Base-by-base conservation (phyloP, 1,139 yeast genomes). In the Wickerhamomyces sp. region DNA sequence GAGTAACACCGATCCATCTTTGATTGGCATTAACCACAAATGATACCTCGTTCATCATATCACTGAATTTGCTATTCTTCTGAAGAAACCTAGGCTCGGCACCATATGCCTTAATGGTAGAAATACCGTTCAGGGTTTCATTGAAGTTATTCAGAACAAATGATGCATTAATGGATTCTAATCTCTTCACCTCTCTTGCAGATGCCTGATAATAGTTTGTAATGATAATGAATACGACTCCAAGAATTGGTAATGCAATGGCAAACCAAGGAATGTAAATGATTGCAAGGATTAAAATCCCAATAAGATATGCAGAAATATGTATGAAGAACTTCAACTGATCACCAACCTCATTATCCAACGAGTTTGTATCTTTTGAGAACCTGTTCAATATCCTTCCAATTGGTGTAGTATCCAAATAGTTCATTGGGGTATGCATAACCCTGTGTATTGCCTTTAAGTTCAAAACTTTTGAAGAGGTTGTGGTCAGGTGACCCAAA, bases 181-280 rank as follows among this genome's bases (percentile, higher is more conserved):
- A 66, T 57, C 96, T 78, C 64, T 89, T 89, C 51, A 89, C 69
- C 62, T 89, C 96, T 62, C 95, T 76, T 11, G 91, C 82, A n/a
- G 90, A 79, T 45, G 80, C 83, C 59, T 87, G 88, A 59, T 84
- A 87, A 59, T 73, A 84, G 46, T 75, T 71, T 1, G 87, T 75
- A 45, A 83, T 66, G 14, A 74, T 61, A 10, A 79, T 63, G 47
- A 78, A 56, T 45, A 85, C 7, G 23, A 18, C 5, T 5, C 23
- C 23, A 18, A 18, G 23, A 40, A 81, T 70, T 10, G 85, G 82
- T 27, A 86, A 75, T 0, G 91, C 85, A 58, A 82, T 74, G 4
- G 87, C 89, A 63, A 80, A 73, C 82, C 85, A 85, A 13, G 93
- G 95, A 49, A 86, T 70, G 61, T 85, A 86, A 55, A 81, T 71